Conservation (phyloP, 345 rosid species). For the Angophora floribunda region DNA sequence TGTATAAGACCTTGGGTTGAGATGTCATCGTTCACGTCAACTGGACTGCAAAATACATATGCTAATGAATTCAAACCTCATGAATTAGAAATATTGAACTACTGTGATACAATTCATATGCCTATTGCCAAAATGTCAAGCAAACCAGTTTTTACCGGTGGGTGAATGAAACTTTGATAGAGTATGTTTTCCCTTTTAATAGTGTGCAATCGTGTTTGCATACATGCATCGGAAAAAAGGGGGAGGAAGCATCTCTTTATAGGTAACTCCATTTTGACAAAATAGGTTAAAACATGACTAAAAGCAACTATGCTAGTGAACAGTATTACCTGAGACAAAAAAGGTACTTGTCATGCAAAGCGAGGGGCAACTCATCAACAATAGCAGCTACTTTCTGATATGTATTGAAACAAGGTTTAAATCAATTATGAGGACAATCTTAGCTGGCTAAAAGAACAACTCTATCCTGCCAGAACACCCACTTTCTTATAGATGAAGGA, state of each 20-base stretch:
- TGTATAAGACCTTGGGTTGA: conserved; percentile 75
- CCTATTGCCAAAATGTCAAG: neutral
- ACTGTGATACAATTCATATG: neutral
- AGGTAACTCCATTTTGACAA: neutral
- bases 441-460: neutral
- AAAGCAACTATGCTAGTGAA: neutral
- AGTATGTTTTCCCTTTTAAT: neutral
- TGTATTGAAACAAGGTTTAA: neutral
- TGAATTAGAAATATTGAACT: neutral
- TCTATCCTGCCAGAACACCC: neutral
- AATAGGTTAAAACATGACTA: neutral
- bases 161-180: neutral
- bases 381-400: conserved; percentile 66
- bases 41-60: conserved; percentile 55
- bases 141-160: neutral
- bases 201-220: neutral
- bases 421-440: neutral
- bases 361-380: conserved; percentile 71
- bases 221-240: neutral
- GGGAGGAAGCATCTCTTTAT: neutral
- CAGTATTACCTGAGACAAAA: conserved; percentile 65
- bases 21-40: conserved; percentile 64
- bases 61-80: neutral
- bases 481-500: neutral
- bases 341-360: conserved; percentile 70